Evolutionary conservation across 2,329 filamentous ascomycete species (phyloP).

Genomic region (Bimuria novae-zelandiae): DNA sequence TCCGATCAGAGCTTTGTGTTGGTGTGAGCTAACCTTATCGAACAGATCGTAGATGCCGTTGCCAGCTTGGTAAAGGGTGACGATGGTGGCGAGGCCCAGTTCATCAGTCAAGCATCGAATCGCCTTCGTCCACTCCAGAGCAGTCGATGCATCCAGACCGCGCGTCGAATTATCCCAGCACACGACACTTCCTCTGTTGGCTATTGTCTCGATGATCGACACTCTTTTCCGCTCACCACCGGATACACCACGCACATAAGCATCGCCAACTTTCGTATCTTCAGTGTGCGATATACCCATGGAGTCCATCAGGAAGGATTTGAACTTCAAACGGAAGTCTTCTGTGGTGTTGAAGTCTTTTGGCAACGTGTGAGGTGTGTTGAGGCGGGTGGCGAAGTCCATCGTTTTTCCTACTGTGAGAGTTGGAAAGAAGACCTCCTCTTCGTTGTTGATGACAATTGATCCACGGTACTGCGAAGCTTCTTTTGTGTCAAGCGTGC

Average conservation of each 20-base stretch:
- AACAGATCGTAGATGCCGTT: constrained; percentile 64
- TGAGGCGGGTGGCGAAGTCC: constrained; percentile 62
- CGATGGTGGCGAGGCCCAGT: constrained; percentile 54
- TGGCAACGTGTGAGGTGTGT: constrained; percentile 61
- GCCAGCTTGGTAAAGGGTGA: constrained; percentile 60
- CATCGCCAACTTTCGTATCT: constrained; percentile 70
- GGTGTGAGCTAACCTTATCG: too few relatives aligned
- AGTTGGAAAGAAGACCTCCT: constrained; percentile 58
- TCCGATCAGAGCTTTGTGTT: too few relatives aligned
- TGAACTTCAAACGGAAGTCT: constrained; percentile 53
- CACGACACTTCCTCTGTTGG: constrained; percentile 62
- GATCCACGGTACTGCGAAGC: constrained; percentile 59
- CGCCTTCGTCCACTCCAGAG: constrained; percentile 60
- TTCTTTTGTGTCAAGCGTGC: constrained; percentile 49
- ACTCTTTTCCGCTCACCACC: constrained; percentile 73
- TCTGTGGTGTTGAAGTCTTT: constrained; percentile 50
- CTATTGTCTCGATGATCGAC: constrained; percentile 68
- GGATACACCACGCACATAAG: constrained; percentile 67
- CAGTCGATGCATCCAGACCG: constrained; percentile 46
- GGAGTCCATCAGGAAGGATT: constrained; percentile 58
- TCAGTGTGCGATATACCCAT: constrained; percentile 56
- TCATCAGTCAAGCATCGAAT: constrained; percentile 57
- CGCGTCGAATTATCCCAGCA: constrained; percentile 53
- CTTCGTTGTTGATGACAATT: constrained; percentile 61
- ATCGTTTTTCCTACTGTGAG: constrained; percentile 58